Percentiles rank a stretch among this genome's conserved stretches.
phyloP scores from a whole-genome alignment of 2,329 filamentous ascomycete genomes.

The Elsinoe necatrix region DNA sequence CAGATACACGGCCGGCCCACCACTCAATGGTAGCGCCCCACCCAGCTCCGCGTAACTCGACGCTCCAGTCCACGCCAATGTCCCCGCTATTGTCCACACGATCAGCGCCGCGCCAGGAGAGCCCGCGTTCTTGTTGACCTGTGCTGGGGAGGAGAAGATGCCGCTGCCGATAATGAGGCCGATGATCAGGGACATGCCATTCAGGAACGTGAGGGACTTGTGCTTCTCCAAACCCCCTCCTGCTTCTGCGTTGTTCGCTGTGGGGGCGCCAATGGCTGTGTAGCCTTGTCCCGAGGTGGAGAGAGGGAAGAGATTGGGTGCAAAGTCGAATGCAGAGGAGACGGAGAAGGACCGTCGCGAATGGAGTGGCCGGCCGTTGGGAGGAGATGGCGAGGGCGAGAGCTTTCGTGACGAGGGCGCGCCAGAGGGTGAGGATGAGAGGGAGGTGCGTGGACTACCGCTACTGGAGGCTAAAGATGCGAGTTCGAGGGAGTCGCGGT shows the following conservation, averaged over 20 bases:
- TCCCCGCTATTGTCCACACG: slow-evolving; percentile 85
- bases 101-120: slow-evolving; percentile 83
- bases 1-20: slow-evolving; percentile 86
- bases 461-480: slow-evolving; percentile 87
- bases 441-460: slow-evolving; percentile 55
- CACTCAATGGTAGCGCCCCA: slow-evolving; percentile 90
- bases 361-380: slow-evolving; percentile 24
- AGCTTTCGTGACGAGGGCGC: slow-evolving; percentile 85
- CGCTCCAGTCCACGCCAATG: slow-evolving; percentile 92
- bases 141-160: slow-evolving; percentile 89
- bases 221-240: slow-evolving; percentile 66
- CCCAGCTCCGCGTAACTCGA: slow-evolving; percentile 93
- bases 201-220: slow-evolving; percentile 91
- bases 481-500: slow-evolving; percentile 91
- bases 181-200: slow-evolving; percentile 82
- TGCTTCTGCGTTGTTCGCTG: slow-evolving; percentile 47
- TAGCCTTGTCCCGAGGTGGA: slow-evolving; percentile 68
- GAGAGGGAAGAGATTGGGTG: slow-evolving; percentile 83
- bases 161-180: slow-evolving; percentile 93
- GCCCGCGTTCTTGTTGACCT: slow-evolving; percentile 84
- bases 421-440: slow-evolving; percentile 68
- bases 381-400: slow-evolving; percentile 59
- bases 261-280: slow-evolving; percentile 73
- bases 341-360: slow-evolving; percentile 70
- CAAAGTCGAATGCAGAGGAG: slow-evolving; percentile 90